A percentile compares a stretch with the other conserved stretches of the same genome.
Evolutionary conservation across 306 rosid genomes (phyloP).

Genomic region (Quercus berberidifolia): DNA sequence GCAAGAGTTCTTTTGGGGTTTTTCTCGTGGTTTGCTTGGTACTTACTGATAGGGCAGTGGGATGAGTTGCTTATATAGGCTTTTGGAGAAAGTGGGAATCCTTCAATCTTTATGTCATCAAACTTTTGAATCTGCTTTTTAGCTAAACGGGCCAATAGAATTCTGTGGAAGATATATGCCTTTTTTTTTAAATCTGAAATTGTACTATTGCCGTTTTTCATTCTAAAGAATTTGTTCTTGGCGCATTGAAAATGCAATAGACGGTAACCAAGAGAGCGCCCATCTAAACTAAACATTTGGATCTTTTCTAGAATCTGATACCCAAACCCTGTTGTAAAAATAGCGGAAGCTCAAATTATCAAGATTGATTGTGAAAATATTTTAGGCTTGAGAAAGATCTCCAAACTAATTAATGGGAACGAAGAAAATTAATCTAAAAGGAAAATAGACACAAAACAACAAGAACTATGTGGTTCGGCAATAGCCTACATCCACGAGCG

Average conservation of each 20-base stretch:
- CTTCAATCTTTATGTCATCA: neutral
- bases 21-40: neutral
- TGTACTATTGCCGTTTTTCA: neutral
- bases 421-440: too few relatives aligned
- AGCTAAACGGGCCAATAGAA: neutral
- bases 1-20: neutral
- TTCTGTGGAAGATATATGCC: neutral
- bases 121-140: neutral
- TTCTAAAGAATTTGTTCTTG: neutral
- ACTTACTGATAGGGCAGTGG: neutral
- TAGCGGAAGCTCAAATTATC: too few relatives aligned
- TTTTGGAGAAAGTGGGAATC: neutral
- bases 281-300: neutral
- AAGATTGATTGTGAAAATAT: too few relatives aligned
- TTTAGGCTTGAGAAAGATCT: too few relatives aligned
- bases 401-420: too few relatives aligned
- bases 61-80: too few relatives aligned
- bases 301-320: neutral
- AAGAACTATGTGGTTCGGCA: too few relatives aligned
- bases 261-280: neutral
- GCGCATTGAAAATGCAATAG: neutral
- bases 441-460: too few relatives aligned
- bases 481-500: too few relatives aligned
- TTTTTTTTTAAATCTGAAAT: neutral
- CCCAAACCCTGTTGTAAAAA: neutral